Evolutionary conservation across 768 basidiomycete genomes (phyloP), one percentile per base, ranked within the genome.

Genomic region (Amanita pallidorosea): DNA sequence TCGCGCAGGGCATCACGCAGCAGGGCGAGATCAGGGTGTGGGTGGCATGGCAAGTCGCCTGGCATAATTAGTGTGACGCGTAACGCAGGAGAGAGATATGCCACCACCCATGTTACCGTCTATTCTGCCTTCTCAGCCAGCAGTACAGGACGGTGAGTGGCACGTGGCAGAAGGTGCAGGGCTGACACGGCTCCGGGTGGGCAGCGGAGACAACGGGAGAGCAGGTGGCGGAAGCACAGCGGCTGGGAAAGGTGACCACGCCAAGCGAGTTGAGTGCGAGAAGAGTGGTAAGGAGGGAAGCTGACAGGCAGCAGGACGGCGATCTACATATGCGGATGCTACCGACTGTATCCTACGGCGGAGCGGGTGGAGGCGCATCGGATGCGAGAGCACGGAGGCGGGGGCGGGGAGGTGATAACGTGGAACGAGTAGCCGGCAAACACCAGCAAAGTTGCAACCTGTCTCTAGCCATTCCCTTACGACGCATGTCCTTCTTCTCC

Each of bases 401-500:
- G 23, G 29, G 42, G 17, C 18, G 70, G 75, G 9, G 61, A 65
- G 3, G 63, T 71, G 44, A 79, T 88, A 52, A 88, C 79, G 9
- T 89, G 87, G 87, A 88, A 88, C 57, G 57, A 59, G 31, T 38
- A 31, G 41, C 22, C 29, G 45, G 31, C 47, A 48, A 49, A 47
- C 53, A 53, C 6, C 34, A 33, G 40, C 47, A 45, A 45, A 44
- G 44, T 49, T 54, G 47, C 37, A 42, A 40, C 27, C 51, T 52
- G 45, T 56, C 45, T 49, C 49, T 57, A 74, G 67, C 77, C 79
- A 84, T 83, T 76, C 75, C 80, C 79, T 85, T 83, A 64, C 71
- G 81, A 66, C 83, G 83, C 80, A 91, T 91, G 88, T 88, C 87
- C 76, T 91, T 89, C 86, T 91, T 91, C 79, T 84, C 80, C 40